Evolutionary conservation across 768 basidiomycete genomes (phyloP), one percentile per base, ranked within the genome.

Genomic region (Boletales sp.): DNA sequence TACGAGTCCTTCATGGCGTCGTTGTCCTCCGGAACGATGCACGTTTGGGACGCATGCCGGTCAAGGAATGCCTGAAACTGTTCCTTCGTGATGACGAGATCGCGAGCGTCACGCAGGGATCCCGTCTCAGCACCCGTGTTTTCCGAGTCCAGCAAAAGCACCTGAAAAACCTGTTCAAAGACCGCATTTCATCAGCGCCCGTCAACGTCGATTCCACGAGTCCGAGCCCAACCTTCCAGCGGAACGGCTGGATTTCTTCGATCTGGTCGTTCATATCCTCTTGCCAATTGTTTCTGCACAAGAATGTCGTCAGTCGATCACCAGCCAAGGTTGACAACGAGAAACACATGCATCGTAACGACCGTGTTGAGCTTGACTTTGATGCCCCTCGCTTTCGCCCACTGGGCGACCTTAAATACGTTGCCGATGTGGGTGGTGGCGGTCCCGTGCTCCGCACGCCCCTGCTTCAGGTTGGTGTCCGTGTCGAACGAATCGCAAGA

Each of bases 221-320:
- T 27, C 24, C 7, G 7, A 14, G 5, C 12, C 45, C 0, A 54
- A 69, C 73, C 65, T 74, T 74, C 73, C 73, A 74, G 13, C 72
- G 71, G 45, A 63, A 63, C 0, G 72, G 72, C 0, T 50, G 54
- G 17, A 72, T 54, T 18, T 66, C 53, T 40, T 62, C 56, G 7
- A 74, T 71, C 30, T 61, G 57, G 6, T 67, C 63, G 21, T 70
- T 73, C 73, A 74, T 74, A 8, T 74, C 72, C 46, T 74, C 71
- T 13, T 71, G 50, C 63, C 65, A 70, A 43, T 74, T 74, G 14
- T 68, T 62, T 8, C 70, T 73, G 24, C 3, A 27, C 7, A 1
- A 27, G 7, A 27, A 27, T 27, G 24, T 27, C 24, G 24, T 27
- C n/a, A 9, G 2, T 29, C 27, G 1, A 12, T 14, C 34, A 34